Percentiles rank a stretch among this genome's conserved stretches.
Evolutionary conservation across 2,329 filamentous ascomycete species (phyloP).

Genomic region (Clarireedia sp.): DNA sequence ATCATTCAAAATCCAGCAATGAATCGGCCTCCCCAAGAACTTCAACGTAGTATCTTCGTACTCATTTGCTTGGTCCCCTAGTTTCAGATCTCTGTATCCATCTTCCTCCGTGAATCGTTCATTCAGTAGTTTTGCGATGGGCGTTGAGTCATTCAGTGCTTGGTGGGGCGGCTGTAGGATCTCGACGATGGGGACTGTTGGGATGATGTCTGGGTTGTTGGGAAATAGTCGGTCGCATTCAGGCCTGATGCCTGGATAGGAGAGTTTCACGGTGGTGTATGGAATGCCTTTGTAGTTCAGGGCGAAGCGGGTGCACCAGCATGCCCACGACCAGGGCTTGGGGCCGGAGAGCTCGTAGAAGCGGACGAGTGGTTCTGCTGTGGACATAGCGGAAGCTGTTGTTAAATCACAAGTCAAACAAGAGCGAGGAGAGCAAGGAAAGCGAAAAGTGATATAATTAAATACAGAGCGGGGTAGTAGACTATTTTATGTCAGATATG

Average conservation of each 20-base stretch:
- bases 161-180: slow-evolving; percentile 10
- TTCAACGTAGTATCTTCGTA: slow-evolving; percentile 7
- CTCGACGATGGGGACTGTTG: slow-evolving; percentile 19
- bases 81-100: slow-evolving; percentile 15
- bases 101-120: slow-evolving; percentile 16
- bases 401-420: neutral
- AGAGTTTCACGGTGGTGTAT: too few relatives aligned
- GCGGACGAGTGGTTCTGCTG: slow-evolving; percentile 13
- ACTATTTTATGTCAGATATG: too few relatives aligned
- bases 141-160: slow-evolving; percentile 16
- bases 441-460: neutral
- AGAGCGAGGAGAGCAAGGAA: neutral
- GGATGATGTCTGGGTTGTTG: slow-evolving; percentile 9
- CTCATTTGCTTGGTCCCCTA: slow-evolving; percentile 6
- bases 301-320: slow-evolving; percentile 12
- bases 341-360: slow-evolving; percentile 21
- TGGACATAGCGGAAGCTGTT: slow-evolving; percentile 5
- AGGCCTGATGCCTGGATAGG: slow-evolving; percentile 14
- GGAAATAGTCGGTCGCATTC: slow-evolving; percentile 14
- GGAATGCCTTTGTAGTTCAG: too few relatives aligned
- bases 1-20: slow-evolving; percentile 14
- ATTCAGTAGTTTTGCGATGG: slow-evolving; percentile 16
- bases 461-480: too few relatives aligned
- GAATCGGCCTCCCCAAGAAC: neutral
- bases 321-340: slow-evolving; percentile 16